Conservation (phyloP, 257 asterid genomes). For the Vinca minor region DNA sequence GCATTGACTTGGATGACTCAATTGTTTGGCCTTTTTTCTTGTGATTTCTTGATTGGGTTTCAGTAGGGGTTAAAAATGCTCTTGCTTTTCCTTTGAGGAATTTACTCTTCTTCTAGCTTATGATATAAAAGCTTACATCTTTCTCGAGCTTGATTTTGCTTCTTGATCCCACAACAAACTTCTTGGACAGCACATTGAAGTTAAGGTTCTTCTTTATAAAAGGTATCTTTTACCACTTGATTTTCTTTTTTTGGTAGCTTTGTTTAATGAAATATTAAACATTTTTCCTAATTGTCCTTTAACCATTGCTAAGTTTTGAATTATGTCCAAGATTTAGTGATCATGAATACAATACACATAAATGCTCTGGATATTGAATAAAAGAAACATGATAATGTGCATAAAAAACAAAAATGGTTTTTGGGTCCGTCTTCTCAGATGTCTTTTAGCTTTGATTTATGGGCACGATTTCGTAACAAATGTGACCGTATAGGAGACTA, state of each 20-base stretch:
- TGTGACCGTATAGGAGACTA: no score
- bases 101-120: no score
- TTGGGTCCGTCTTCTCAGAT: no score
- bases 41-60: conserved; percentile 1
- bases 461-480: no score
- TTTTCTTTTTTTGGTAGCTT: not conserved
- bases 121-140: not conserved
- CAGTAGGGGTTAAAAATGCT: not conserved
- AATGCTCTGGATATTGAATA: no score
- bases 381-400: no score
- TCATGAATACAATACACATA: no score
- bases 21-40: not conserved
- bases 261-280: not conserved
- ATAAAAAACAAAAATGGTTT: no score
- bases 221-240: not conserved
- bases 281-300: not conserved
- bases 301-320: not conserved
- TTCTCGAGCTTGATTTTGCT: conserved; percentile 1
- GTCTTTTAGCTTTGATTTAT: no score
- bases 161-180: not conserved
- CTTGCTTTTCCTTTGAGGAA: not conserved
- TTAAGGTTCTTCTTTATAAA: not conserved
- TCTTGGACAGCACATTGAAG: not conserved
- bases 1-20: conserved; percentile 12
- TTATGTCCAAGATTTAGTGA: not conserved